Percentiles rank a stretch among this genome's conserved stretches.
phyloP scores from a whole-genome alignment of 192 early-diverging fungal species.

The Diversispora epigaea region DNA sequence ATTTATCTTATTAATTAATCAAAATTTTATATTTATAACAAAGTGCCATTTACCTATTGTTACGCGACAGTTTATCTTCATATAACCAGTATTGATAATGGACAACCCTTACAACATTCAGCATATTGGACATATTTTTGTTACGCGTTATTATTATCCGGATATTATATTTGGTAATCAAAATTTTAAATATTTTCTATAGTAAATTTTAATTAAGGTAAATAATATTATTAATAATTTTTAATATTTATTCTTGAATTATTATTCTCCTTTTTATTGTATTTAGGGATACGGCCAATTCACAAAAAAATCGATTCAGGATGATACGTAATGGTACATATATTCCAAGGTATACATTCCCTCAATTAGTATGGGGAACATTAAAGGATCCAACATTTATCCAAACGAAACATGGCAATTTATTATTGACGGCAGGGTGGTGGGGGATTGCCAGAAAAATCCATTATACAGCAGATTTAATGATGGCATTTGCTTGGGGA shows the following conservation, averaged over 20 bases:
- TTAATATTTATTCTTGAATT: not conserved
- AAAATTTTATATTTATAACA: not conserved
- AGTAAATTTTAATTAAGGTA: not conserved
- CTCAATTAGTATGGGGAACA: slow-evolving; percentile 50
- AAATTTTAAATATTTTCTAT: not conserved
- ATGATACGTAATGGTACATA: slow-evolving; percentile 49
- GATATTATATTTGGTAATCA: slow-evolving; percentile 43
- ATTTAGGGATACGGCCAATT: slow-evolving; percentile 50
- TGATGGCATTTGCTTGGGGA: slow-evolving; percentile 82
- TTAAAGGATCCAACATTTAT: slow-evolving; percentile 64
- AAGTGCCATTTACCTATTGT: slow-evolving; percentile 53
- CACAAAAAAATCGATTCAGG: slow-evolving; percentile 53
- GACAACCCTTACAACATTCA: slow-evolving; percentile 36
- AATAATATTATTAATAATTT: not conserved
- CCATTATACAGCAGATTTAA: slow-evolving; percentile 85
- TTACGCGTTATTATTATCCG: slow-evolving; percentile 38
- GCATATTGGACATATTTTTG: slow-evolving; percentile 37
- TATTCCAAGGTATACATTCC: slow-evolving; percentile 44
- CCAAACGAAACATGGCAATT: slow-evolving; percentile 61
- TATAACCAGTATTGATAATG: slow-evolving; percentile 43
- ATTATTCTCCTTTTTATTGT: not conserved
- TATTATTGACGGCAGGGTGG: slow-evolving; percentile 64
- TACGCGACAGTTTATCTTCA: slow-evolving; percentile 46
- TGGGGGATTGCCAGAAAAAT: slow-evolving; percentile 71
- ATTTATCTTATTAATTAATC: not conserved